These are phyloP conservation scores for Neurospora cerealis DNA, from an alignment of 495 filamentous ascomycete species.

Conservation along the genomic window DNA sequence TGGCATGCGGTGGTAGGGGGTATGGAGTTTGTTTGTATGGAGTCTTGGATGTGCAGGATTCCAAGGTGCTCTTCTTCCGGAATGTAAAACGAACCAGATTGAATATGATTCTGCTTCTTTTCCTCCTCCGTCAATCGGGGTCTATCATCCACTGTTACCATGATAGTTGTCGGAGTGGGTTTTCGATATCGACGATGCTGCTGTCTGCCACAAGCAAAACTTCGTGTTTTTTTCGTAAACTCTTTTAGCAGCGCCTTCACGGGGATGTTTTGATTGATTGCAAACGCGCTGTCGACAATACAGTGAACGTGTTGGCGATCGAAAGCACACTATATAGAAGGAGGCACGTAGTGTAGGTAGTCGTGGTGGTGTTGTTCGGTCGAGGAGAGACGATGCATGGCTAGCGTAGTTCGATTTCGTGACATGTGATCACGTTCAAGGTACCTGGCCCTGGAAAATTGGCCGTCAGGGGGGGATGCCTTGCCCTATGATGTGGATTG, in stretches of 20 bases:
- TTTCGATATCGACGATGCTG: not conserved
- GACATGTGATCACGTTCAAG: not conserved
- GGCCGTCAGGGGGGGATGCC: not conserved
- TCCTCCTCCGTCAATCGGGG: conserved; percentile 76
- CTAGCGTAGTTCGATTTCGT: not conserved
- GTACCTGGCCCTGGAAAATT: not conserved
- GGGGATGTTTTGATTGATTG: not conserved
- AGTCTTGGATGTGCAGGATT: not conserved
- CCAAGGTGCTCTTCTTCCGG: not conserved
- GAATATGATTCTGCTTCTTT: conserved; percentile 88
- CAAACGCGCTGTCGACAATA: not conserved
- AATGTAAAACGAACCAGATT: conserved; percentile 38
- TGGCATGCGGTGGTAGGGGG: not conserved
- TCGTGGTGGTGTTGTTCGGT: not conserved
- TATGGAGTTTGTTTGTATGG: not conserved
- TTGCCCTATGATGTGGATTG: not conserved
- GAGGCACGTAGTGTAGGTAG: not conserved
- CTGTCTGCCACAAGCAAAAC: not conserved
- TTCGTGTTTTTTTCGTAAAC: not conserved
- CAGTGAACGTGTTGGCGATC: not conserved
- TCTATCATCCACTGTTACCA: conserved; percentile 37
- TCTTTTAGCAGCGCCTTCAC: not conserved
- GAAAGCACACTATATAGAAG: not conserved
- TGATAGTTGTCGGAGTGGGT: not conserved
- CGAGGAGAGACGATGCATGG: not conserved